phyloP scores from a whole-genome alignment of 2,329 filamentous ascomycete genomes.

The Cryphonectria nitschkei region DNA sequence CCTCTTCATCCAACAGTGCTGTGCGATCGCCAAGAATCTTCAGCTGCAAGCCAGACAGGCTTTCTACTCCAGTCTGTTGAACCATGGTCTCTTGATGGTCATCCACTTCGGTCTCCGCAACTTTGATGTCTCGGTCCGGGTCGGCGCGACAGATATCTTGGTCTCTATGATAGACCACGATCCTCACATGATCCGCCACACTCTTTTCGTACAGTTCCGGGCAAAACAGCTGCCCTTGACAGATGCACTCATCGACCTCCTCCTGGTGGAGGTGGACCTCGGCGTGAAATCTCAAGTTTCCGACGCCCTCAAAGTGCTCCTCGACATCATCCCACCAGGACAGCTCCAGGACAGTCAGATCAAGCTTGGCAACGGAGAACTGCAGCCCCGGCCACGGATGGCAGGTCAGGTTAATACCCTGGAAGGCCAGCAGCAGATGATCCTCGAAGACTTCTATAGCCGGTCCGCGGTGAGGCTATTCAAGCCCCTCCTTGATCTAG shows the following conservation, averaged over 20 bases:
- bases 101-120: conserved; percentile 92
- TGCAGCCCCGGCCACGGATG: conserved; percentile 64
- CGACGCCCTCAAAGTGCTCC: conserved; percentile 89
- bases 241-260: conserved; percentile 88
- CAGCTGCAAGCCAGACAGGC: conserved; percentile 80
- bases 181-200: conserved; percentile 88
- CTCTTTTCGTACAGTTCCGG: conserved; percentile 88
- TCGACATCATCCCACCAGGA: conserved; percentile 67
- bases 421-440: conserved; percentile 67
- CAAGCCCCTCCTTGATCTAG: conserved; percentile 80
- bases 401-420: conserved; percentile 24
- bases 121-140: conserved; percentile 79
- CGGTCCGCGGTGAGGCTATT: conserved; percentile 84
- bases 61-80: conserved; percentile 88
- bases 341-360: conserved; percentile 61
- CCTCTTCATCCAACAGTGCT: conserved; percentile 95
- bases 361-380: conserved; percentile 67
- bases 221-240: conserved; percentile 86
- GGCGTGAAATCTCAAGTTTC: conserved; percentile 95
- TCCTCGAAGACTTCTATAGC: conserved; percentile 89
- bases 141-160: conserved; percentile 91
- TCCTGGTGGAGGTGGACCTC: conserved; percentile 88
- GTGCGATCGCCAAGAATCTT: conserved; percentile 89
- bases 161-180: conserved; percentile 96
- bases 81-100: conserved; percentile 82